These are phyloP conservation scores for Schizochytrium sp. DNA, from an alignment of 108 stramenopile species.

Conservation along the genomic window DNA sequence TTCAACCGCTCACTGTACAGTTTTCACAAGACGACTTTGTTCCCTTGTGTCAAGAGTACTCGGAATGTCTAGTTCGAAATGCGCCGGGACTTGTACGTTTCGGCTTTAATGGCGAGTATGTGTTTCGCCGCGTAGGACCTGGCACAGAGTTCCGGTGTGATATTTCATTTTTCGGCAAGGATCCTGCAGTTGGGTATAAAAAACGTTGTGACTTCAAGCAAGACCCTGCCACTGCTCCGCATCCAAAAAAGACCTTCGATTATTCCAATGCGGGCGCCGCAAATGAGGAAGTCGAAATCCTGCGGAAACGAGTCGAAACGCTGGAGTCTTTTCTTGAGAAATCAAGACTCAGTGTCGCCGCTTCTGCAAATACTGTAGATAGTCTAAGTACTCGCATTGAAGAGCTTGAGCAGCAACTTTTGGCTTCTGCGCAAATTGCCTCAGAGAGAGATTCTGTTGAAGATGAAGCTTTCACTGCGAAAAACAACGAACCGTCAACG, in stretches of 20 bases:
- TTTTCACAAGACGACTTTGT: slow-evolving; percentile 16
- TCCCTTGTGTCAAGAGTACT: neutral
- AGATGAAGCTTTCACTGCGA: too few relatives aligned
- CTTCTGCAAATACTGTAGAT: too few relatives aligned
- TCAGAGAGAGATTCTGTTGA: too few relatives aligned
- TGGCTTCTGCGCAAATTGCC: too few relatives aligned
- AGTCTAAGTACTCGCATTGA: too few relatives aligned
- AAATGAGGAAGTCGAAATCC: neutral
- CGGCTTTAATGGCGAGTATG: neutral
- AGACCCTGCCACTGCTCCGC: neutral
- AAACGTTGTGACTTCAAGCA: slow-evolving; percentile 42
- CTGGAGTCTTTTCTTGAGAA: too few relatives aligned
- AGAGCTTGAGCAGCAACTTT: too few relatives aligned
- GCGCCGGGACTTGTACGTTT: neutral
- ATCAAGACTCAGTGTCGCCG: too few relatives aligned
- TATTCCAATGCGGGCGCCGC: neutral
- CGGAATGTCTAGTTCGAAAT: slow-evolving; percentile 18
- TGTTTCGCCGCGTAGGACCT: neutral
- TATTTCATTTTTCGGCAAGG: slow-evolving; percentile 2
- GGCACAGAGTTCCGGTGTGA: slow-evolving; percentile 32
- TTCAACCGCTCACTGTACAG: neutral
- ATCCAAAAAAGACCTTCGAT: too few relatives aligned
- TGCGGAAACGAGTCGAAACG: too few relatives aligned
- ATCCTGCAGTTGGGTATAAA: neutral
- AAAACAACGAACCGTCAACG: too few relatives aligned